Evolutionary conservation across 192 early-diverging fungal genomes (phyloP), one percentile per base, ranked within the genome.

Genomic region (Backusella westeae): DNA sequence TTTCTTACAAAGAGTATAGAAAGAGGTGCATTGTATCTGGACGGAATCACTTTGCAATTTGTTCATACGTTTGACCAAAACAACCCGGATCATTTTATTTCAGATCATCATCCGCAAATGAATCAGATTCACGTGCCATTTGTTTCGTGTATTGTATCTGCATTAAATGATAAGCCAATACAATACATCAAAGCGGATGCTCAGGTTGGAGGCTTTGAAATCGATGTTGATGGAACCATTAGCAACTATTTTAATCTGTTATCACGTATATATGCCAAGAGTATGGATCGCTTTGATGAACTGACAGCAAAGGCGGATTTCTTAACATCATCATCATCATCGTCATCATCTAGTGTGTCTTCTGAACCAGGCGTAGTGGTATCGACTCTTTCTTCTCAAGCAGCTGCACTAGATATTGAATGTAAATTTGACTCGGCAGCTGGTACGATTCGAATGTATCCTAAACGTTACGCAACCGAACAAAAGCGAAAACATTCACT

Each of bases 181-280:
- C 75, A 77, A 26, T 68, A 42, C 8, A 67, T 93, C 7, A 77
- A 75, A 4, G 81, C 90, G 12, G 78, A 87, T 72, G 88, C 91
- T 1, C 74, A 85, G 2, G 89, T 94, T 0, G 83, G 86, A 46
- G 94, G 94, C 0, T 95, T 95, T 75, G 88, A 92, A 63, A 73
- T 95, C 9, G 90, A 94, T 42, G 76, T 95, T 35, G 91, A 93
- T 74, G 87, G 90, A 12, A 82, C 80, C 10, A 86, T 95, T 63
- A 84, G 90, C 0, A 85, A 87, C 12, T 88, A 93, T 79, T 79
- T 92, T 59, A 91, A 90, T 78, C 81, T 81, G 14, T 79, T 95
- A 6, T 81, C 76, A 2, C 87, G 82, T n/a, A 90, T 95, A 10
- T 93, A 92, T 77, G 83, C 84, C 35, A 82, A 77, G 38, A 90